A percentile compares a stretch with the other conserved stretches of the same genome.
Conservation (phyloP, 768 basidiomycete species). For the Serendipita vermifera region DNA sequence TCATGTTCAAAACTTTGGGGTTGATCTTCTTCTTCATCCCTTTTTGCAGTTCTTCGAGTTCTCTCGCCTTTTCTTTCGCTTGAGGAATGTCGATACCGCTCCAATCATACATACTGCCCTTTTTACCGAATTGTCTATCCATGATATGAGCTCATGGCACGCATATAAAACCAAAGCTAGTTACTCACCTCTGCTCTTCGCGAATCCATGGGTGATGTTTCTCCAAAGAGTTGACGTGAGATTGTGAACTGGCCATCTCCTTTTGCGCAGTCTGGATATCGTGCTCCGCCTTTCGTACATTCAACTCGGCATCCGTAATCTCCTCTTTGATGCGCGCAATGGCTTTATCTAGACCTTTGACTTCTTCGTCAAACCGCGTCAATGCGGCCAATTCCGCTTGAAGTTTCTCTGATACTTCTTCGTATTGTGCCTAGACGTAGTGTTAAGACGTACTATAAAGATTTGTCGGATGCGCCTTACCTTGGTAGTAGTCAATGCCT, state of each 20-base stretch:
- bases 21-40: conserved; percentile 94
- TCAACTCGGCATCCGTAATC: conserved; percentile 52
- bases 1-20: conserved; percentile 89
- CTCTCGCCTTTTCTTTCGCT: conserved; percentile 50
- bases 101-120: conserved; percentile 75
- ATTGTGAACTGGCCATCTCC: conserved; percentile 46
- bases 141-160: conserved; percentile 4
- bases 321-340: conserved; percentile 72
- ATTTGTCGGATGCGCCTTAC: conserved; percentile 21
- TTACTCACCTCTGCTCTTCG: conserved; percentile 70
- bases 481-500: conserved; percentile 35
- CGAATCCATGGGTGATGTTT: conserved; percentile 77
- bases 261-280: conserved; percentile 48
- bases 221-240: conserved; percentile 52
- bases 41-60: conserved; percentile 65
- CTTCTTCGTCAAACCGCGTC: conserved; percentile 75
- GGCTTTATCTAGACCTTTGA: conserved; percentile 66
- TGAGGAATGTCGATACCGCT: conserved; percentile 42
- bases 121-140: conserved; percentile 68
- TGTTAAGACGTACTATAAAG: not conserved
- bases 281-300: conserved; percentile 54
- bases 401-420: conserved; percentile 56
- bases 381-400: conserved; percentile 80
- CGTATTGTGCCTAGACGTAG: conserved; percentile 36
- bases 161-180: not conserved